Percentiles rank a stretch among this genome's conserved stretches.
Evolutionary conservation across 164 flowering plant genomes (phyloP).

Genomic region (Aristolochia contorta): DNA sequence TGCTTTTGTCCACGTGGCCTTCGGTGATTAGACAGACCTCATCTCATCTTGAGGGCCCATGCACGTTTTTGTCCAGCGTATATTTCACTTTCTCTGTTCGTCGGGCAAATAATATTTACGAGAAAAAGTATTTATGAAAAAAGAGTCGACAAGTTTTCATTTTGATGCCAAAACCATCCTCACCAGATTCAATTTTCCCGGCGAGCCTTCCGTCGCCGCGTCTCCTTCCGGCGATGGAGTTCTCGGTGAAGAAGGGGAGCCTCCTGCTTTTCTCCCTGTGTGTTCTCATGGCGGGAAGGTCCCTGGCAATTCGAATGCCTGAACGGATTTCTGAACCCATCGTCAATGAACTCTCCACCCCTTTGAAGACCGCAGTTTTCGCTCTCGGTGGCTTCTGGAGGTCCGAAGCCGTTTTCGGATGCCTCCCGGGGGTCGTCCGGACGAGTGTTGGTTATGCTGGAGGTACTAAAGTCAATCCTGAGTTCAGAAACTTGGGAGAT

Average conservation of each 20-base stretch:
- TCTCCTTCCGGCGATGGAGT: background rate
- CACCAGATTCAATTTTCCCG: no score
- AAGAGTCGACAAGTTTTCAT: no score
- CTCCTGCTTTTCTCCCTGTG: background rate
- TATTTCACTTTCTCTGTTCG: no score
- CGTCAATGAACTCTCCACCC: constrained; percentile 11
- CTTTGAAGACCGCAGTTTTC: constrained; percentile 60
- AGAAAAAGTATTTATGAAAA: no score
- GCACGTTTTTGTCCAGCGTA: no score
- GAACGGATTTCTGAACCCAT: constrained; percentile 23
- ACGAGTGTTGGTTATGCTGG: constrained; percentile 84
- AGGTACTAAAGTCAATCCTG: constrained; percentile 74
- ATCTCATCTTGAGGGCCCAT: no score
- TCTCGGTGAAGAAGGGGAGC: background rate
- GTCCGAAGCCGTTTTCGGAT: constrained; percentile 88
- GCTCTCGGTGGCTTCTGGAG: constrained; percentile 99
- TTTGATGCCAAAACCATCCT: no score
- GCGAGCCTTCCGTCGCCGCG: no score
- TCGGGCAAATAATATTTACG: no score
- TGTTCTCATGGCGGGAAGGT: constrained; percentile 6
- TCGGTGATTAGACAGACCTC: no score
- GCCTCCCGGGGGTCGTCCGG: constrained; percentile 71
- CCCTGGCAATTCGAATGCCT: constrained; percentile 45
- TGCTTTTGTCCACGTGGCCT: no score
- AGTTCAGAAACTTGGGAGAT: constrained; percentile 75